Percentiles rank a stretch among this genome's conserved stretches.
Conservation (phyloP, 306 rosid genomes). For the Gastrolobium villosum region DNA sequence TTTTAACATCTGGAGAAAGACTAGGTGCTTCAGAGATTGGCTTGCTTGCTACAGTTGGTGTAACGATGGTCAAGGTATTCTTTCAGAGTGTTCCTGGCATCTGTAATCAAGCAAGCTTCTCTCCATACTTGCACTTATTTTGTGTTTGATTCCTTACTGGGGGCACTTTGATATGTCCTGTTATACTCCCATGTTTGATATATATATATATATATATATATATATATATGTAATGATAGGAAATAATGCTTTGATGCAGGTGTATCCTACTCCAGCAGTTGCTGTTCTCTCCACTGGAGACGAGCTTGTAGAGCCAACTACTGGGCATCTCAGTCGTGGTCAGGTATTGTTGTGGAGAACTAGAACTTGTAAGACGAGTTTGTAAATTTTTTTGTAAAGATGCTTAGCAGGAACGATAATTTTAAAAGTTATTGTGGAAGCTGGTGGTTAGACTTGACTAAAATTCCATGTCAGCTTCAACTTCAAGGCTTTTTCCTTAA, state of each 20-base stretch:
- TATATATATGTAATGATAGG: constrained; percentile 27
- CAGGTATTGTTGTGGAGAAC: constrained; percentile 67
- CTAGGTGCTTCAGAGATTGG: constrained; percentile 93
- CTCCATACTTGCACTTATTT: neutral
- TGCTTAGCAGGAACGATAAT: constrained; percentile 6
- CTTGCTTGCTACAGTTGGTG: constrained; percentile 91
- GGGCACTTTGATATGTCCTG: constrained; percentile 19
- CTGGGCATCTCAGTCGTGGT: constrained; percentile 69
- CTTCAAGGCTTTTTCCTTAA: constrained; percentile 3
- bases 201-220: no score
- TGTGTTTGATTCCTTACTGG: constrained; percentile 23
- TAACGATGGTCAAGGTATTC: constrained; percentile 76
- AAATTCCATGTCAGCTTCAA: constrained; percentile 12
- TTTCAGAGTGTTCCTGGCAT: neutral
- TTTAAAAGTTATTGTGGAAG: constrained; percentile 17
- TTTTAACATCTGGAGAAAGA: constrained; percentile 82
- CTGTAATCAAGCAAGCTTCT: constrained; percentile 38
- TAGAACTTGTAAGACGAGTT: constrained; percentile 11
- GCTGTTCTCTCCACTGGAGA: constrained; percentile 97
- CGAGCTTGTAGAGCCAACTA: constrained; percentile 87
- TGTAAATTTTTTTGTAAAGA: neutral
- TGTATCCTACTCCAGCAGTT: constrained; percentile 73
- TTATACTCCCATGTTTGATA: neutral
- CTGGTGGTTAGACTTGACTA: constrained; percentile 30
- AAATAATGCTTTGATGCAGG: constrained; percentile 62